Percentiles rank a stretch among this genome's conserved stretches.
These are phyloP conservation scores for Penicillium italicum DNA, from an alignment of 2,329 filamentous ascomycete species.

Conservation along the genomic window DNA sequence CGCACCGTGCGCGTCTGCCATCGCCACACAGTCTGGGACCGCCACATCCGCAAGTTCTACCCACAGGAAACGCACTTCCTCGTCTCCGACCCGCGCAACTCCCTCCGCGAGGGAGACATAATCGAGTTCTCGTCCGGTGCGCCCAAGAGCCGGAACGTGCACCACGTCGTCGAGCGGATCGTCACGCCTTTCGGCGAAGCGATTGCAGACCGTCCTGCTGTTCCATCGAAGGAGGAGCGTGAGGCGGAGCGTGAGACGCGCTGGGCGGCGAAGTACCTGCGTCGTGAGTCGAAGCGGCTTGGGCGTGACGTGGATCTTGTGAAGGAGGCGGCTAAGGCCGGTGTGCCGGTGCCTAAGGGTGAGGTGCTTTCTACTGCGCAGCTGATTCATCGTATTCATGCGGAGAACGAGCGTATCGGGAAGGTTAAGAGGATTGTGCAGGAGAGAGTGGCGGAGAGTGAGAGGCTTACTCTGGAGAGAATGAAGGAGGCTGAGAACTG, in stretches of 20 bases:
- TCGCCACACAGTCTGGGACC: constrained; percentile 36
- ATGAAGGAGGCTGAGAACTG: neutral
- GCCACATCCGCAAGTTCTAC: constrained; percentile 38
- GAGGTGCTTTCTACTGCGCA: constrained; percentile 15
- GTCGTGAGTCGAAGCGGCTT: constrained; percentile 28
- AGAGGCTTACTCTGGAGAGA: neutral
- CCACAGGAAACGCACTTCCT: constrained; percentile 33
- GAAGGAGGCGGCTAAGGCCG: constrained; percentile 25
- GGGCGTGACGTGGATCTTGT: constrained; percentile 18
- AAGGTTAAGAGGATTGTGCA: constrained; percentile 27
- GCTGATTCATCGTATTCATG: constrained; percentile 28
- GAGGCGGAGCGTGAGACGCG: constrained; percentile 30
- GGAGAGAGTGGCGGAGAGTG: constrained; percentile 18
- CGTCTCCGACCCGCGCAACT: constrained; percentile 41
- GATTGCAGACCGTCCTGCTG: constrained; percentile 37
- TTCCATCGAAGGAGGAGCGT: constrained; percentile 36
- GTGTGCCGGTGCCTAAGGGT: constrained; percentile 6
- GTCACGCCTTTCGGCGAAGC: constrained; percentile 39
- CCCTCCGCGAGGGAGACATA: constrained; percentile 43
- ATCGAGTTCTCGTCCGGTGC: constrained; percentile 44
- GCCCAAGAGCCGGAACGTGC: constrained; percentile 38
- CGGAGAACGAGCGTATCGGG: constrained; percentile 20
- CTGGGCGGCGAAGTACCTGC: constrained; percentile 32
- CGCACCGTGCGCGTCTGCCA: constrained; percentile 40
- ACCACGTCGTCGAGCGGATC: constrained; percentile 44